These are phyloP conservation scores for Aspergillus diversus DNA, from an alignment of 495 filamentous ascomycete genomes.

Conservation along the genomic window DNA sequence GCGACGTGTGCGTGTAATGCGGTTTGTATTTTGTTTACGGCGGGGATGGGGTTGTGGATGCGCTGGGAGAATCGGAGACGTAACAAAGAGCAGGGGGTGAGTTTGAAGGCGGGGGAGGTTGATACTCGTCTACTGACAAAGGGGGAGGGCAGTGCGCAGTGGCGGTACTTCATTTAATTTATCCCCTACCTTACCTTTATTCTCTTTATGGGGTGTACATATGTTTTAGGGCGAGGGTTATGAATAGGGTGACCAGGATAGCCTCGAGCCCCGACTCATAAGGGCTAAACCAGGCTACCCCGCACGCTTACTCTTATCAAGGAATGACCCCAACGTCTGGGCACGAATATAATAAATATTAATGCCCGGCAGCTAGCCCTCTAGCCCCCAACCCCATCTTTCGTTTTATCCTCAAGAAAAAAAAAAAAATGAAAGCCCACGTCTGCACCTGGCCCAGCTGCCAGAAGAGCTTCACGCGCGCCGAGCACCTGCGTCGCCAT, in stretches of 20 bases:
- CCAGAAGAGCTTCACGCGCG: slow-evolving; percentile 59
- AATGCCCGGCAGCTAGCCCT: too few species aligned
- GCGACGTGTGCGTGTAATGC: slow-evolving; percentile 74
- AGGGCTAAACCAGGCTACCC: too few species aligned
- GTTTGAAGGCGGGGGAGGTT: slow-evolving; percentile 57
- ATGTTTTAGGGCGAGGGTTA: too few species aligned
- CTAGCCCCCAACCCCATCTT: neutral
- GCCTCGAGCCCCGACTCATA: too few species aligned
- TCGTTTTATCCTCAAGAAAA: too few species aligned
- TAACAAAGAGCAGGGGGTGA: slow-evolving; percentile 60
- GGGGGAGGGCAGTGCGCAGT: slow-evolving; percentile 60
- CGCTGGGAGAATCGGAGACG: slow-evolving; percentile 64
- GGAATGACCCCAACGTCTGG: too few species aligned
- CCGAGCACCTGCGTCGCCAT: slow-evolving; percentile 63
- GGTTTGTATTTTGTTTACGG: slow-evolving; percentile 58
- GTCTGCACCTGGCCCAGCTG: slow-evolving; percentile 50
- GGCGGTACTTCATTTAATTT: slow-evolving; percentile 61
- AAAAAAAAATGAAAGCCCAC: slow-evolving; percentile 50
- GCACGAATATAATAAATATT: too few species aligned
- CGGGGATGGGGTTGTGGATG: slow-evolving; percentile 65
- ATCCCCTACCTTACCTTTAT: neutral
- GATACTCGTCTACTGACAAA: slow-evolving; percentile 64
- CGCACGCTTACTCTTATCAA: too few species aligned
- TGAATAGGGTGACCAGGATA: too few species aligned
- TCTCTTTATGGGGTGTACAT: too few species aligned